Conservation (phyloP, 75 land plant species). For the Cupressus sempervirens region DNA sequence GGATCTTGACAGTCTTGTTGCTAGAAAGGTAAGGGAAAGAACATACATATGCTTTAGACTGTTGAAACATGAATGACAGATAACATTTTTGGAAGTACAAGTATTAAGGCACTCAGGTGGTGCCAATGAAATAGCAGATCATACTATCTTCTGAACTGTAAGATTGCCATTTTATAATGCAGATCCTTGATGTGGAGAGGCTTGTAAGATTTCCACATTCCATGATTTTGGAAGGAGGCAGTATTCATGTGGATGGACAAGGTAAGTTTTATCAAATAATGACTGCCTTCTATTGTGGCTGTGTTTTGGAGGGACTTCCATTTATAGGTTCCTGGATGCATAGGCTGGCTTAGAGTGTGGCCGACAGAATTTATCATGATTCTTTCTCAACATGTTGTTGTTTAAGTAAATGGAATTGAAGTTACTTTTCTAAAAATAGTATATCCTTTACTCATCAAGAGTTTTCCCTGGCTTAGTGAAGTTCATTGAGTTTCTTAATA, state of each 20-base stretch:
- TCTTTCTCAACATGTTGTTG: background rate
- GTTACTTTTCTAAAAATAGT: no score
- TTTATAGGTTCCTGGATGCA: constrained; percentile 1
- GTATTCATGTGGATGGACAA: constrained; percentile 98
- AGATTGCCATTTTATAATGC: background rate
- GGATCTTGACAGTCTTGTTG: constrained; percentile 72
- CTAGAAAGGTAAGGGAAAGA: constrained; percentile 58
- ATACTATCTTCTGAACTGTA: background rate
- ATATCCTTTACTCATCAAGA: background rate
- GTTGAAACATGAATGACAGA: background rate
- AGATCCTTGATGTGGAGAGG: constrained; percentile 77
- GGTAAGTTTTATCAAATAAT: constrained; percentile 32
- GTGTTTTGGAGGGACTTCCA: background rate
- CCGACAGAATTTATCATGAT: background rate
- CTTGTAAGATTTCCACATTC: constrained; percentile 66
- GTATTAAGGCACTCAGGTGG: background rate
- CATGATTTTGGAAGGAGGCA: constrained; percentile 90
- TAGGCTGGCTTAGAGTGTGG: background rate
- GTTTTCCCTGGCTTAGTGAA: background rate
- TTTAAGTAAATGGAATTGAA: background rate
- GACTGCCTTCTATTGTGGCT: background rate
- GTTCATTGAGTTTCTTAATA: background rate
- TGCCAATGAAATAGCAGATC: background rate
- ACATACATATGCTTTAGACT: background rate
- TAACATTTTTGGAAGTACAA: background rate